Percentiles rank a stretch among this genome's conserved stretches.
phyloP scores from a whole-genome alignment of 306 rosid species.

The Benincasa hispida region DNA sequence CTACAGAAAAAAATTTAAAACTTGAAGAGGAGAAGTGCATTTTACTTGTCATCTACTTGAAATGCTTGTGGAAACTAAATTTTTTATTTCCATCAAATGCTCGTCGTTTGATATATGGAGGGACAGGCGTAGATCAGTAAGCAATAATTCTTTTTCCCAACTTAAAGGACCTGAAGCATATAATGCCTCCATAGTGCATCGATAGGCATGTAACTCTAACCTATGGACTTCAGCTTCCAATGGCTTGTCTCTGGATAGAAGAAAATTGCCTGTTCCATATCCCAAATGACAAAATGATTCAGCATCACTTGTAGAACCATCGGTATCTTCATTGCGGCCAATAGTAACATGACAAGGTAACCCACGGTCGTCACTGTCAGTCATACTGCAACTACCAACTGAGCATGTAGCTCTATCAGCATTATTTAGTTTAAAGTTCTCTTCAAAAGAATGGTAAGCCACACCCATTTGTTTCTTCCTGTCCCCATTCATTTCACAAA shows the following conservation, averaged over 20 bases:
- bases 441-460: slow-evolving; percentile 29
- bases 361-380: slow-evolving; percentile 23
- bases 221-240: slow-evolving; percentile 71
- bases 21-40: slow-evolving; percentile 1
- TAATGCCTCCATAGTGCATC: slow-evolving; percentile 84
- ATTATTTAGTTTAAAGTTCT: slow-evolving; percentile 32
- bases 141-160: slow-evolving; percentile 92
- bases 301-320: slow-evolving; percentile 42
- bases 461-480: slow-evolving; percentile 34
- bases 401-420: slow-evolving; percentile 48
- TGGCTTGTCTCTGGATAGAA: slow-evolving; percentile 34
- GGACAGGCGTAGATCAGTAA: slow-evolving; percentile 88
- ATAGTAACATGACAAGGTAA: slow-evolving; percentile 33
- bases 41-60: slow-evolving; percentile 57
- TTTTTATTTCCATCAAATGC: slow-evolving; percentile 79
- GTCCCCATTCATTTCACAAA: slow-evolving; percentile 26
- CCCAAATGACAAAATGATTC: slow-evolving; percentile 44
- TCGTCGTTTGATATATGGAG: slow-evolving; percentile 94
- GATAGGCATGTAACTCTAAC: slow-evolving; percentile 97
- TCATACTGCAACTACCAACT: slow-evolving; percentile 83
- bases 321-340: slow-evolving; percentile 38
- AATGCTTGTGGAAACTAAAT: slow-evolving; percentile 61
- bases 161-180: slow-evolving; percentile 94
- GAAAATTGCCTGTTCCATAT: slow-evolving; percentile 31
- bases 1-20: slow-evolving; percentile 30